Evolutionary conservation across 176 grass and related monocot species (phyloP).

Genomic region (Oryza rufipogon): DNA sequence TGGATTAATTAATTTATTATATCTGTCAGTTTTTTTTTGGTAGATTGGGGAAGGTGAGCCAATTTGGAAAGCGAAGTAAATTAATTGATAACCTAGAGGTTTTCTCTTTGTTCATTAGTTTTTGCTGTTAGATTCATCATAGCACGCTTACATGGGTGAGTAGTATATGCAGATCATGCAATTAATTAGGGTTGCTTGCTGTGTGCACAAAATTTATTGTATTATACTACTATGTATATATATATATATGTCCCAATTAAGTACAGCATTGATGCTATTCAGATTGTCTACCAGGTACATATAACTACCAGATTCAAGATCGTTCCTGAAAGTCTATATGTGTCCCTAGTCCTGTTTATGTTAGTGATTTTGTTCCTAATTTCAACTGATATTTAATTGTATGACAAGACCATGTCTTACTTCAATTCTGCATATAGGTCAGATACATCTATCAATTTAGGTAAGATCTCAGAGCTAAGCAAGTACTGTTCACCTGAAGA

Average conservation of each 20-base stretch:
- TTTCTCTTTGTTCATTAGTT: neutral
- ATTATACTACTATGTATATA: neutral
- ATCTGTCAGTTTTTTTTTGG: conserved; percentile 10
- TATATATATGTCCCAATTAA: neutral
- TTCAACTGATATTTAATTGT: conserved; percentile 38
- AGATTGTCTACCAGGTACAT: neutral
- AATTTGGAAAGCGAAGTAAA: conserved; percentile 18
- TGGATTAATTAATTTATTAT: neutral
- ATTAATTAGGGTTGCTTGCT: conserved; percentile 30
- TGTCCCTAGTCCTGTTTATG: neutral
- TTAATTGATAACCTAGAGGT: neutral
- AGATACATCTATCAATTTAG: conserved; percentile 50
- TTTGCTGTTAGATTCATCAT: neutral
- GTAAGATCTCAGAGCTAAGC: conserved; percentile 38
- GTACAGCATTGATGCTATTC: neutral
- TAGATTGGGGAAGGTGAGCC: conserved; percentile 14
- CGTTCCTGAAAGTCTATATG: neutral
- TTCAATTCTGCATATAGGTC: conserved; percentile 44
- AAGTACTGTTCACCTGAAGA: conserved; percentile 1
- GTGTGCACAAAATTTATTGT: conserved; percentile 20
- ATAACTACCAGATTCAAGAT: neutral
- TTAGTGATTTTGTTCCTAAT: conserved; percentile 3
- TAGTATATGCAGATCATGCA: neutral
- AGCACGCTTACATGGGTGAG: neutral
- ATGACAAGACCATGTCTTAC: conserved; percentile 23